Conservation (phyloP, 2,329 filamentous ascomycete genomes). For the Corniculantispora saksenae region DNA sequence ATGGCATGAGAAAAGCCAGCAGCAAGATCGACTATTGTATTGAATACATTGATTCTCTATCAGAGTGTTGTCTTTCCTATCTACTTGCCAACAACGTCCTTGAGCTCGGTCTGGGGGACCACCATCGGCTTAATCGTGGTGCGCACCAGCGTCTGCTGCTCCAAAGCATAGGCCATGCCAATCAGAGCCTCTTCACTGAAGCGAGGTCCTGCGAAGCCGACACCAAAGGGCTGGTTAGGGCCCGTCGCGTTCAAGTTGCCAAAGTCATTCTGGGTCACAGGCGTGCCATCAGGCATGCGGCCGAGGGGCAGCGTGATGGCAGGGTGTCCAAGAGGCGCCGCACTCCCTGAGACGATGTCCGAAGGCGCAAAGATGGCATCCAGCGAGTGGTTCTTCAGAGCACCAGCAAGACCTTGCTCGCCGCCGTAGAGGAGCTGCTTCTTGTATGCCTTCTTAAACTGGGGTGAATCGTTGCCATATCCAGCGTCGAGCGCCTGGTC, state of each 20-base stretch:
- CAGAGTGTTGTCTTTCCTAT: neutral
- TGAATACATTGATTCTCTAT: neutral
- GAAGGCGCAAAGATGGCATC: constrained; percentile 60
- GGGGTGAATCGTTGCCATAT: constrained; percentile 54
- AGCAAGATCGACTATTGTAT: too few relatives aligned
- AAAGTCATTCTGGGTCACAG: constrained; percentile 45
- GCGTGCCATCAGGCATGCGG: constrained; percentile 52
- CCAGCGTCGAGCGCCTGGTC: constrained; percentile 53
- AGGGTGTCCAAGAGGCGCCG: constrained; percentile 60
- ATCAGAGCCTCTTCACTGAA: constrained; percentile 64
- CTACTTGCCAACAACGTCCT: constrained; percentile 25
- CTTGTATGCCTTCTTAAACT: constrained; percentile 59
- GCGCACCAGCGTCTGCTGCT: constrained; percentile 53
- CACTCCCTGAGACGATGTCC: constrained; percentile 43
- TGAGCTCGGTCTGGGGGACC: constrained; percentile 34
- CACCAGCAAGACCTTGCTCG: constrained; percentile 58
- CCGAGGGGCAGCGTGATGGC: constrained; percentile 64
- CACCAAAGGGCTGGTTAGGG: constrained; percentile 61
- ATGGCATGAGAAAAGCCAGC: neutral
- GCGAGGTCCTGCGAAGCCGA: constrained; percentile 60
- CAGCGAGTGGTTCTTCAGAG: constrained; percentile 53
- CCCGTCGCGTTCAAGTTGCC: constrained; percentile 53
- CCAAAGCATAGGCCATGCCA: constrained; percentile 67
- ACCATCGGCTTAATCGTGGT: constrained; percentile 31
- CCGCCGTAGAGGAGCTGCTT: constrained; percentile 54